Percentiles rank a stretch among this genome's conserved stretches.
Evolutionary conservation across 768 basidiomycete genomes (phyloP).

Genomic region (Neoboletus brunneissimus): DNA sequence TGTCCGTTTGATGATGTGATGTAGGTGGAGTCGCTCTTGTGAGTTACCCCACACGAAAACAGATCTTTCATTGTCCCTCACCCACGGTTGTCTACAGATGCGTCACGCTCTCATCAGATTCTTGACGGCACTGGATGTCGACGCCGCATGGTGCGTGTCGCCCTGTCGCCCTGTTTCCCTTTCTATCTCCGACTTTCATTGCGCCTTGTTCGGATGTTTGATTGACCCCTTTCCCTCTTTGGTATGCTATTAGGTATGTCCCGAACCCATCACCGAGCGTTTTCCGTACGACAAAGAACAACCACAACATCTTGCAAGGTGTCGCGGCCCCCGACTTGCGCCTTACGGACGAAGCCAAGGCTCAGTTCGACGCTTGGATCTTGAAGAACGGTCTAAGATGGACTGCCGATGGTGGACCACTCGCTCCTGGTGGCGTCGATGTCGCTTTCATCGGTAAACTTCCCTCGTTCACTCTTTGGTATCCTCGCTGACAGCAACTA

Average conservation of each 20-base stretch:
- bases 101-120: slow-evolving; percentile 91
- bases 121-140: slow-evolving; percentile 74
- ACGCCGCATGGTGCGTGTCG: slow-evolving; percentile 69
- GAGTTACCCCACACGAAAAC: slow-evolving; percentile 35
- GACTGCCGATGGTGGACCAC: slow-evolving; percentile 82
- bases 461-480: not conserved
- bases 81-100: slow-evolving; percentile 53
- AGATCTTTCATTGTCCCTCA: slow-evolving; percentile 9
- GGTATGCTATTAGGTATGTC: slow-evolving; percentile 62
- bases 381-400: slow-evolving; percentile 85
- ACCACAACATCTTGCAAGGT: slow-evolving; percentile 93
- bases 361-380: slow-evolving; percentile 84
- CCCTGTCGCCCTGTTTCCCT: slow-evolving; percentile 10
- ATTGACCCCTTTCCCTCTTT: slow-evolving; percentile 2
- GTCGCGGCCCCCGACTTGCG: slow-evolving; percentile 78
- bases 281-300: slow-evolving; percentile 93
- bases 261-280: slow-evolving; percentile 86
- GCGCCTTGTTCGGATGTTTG: not conserved
- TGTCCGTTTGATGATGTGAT: slow-evolving; percentile 16
- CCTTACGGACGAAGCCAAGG: slow-evolving; percentile 75
- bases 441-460: slow-evolving; percentile 80
- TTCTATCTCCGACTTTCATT: slow-evolving; percentile 7
- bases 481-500: slow-evolving; percentile 15
- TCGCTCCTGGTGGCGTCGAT: slow-evolving; percentile 79
- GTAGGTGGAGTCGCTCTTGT: slow-evolving; percentile 91